Percentiles rank a stretch among this genome's conserved stretches.
These are phyloP conservation scores for Phytophthora sp. DNA, from an alignment of 352 stramenopile genomes.

Conservation along the genomic window DNA sequence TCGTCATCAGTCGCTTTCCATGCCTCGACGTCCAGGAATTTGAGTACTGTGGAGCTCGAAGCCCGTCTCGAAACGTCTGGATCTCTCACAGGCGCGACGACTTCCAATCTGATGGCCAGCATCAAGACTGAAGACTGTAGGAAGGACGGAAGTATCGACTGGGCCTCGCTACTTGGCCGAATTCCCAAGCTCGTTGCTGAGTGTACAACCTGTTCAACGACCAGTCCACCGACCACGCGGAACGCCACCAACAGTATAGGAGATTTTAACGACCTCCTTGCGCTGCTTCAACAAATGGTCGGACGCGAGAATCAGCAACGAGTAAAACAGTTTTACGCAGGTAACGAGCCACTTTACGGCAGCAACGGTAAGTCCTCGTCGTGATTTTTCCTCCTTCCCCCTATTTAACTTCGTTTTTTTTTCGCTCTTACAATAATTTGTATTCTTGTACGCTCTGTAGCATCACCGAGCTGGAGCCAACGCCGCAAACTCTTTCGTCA, in stretches of 20 bases:
- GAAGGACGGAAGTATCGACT: conserved; percentile 38
- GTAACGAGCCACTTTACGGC: conserved; percentile 20
- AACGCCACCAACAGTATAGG: conserved; percentile 2
- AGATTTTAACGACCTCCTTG: conserved; percentile 43
- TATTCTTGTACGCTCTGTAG: too few relatives aligned
- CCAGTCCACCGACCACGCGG: conserved; percentile 13
- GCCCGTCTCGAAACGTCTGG: conserved; percentile 40
- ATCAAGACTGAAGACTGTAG: conserved; percentile 17
- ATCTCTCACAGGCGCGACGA: conserved; percentile 24
- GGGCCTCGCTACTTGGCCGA: conserved; percentile 39
- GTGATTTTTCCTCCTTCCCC: too few relatives aligned
- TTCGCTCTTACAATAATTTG: neutral
- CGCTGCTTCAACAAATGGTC: conserved; percentile 66
- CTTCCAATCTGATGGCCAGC: conserved; percentile 10
- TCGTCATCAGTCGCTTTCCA: conserved; percentile 46
- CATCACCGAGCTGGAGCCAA: conserved; percentile 21
- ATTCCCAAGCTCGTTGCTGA: conserved; percentile 56
- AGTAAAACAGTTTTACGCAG: conserved; percentile 61
- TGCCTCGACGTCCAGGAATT: conserved; percentile 34
- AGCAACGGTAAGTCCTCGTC: conserved; percentile 13
- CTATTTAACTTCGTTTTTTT: too few relatives aligned
- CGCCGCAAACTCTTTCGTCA: conserved; percentile 58
- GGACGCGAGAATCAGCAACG: conserved; percentile 59
- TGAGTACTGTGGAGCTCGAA: conserved; percentile 36
- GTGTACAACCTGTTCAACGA: conserved; percentile 31